Evolutionary conservation across 352 stramenopile genomes (phyloP), one percentile per base, ranked within the genome.

Genomic region (Pythium utonaiense): DNA sequence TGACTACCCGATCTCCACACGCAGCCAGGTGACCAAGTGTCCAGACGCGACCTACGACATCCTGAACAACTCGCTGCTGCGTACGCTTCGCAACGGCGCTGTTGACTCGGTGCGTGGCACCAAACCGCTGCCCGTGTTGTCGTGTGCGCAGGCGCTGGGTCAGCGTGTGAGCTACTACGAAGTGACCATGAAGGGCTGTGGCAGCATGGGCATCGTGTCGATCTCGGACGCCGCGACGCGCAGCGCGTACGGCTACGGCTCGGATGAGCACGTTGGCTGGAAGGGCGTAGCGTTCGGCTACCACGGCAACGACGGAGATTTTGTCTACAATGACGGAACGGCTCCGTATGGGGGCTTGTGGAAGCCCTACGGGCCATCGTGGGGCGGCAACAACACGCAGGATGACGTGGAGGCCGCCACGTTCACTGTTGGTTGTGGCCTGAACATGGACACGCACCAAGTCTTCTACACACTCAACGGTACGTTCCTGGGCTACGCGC

Each of bases 381-480:
- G 83, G 83, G 82, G 83, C 62, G 64, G 36, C 49, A 54, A 63
- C 10, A 69, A 74, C 57, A 54, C 30, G 30, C 36, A 62, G 59
- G 68, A 53, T 50, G 72, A 57, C 53, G 30, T 66, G 16, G 48
- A 79, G 0, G 61, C 56, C 0, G n/a, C 57, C n/a, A 67, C 52
- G 53, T 76, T 77, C 49, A 84, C 67, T 0, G 66, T 95, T n/a
- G 86, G 86, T 53, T 95, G 86, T 22, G 86, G 86, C 27, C 60
- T 93, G n/a, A 70, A 95, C 61, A 55, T 63, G 33, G 61, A 66
- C 14, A 78, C 78, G 31, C 63, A 64, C 42, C 51, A 75, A 36
- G 25, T 95, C 22, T 95, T 95, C 50, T 95, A 92, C 70, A 95
- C 86, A 22, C 60, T 91, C 28, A 86, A 93, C 58, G 86, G 86